These are phyloP conservation scores for Talaromyces amestolkiae DNA, from an alignment of 2,329 filamentous ascomycete species.

Conservation along the genomic window DNA sequence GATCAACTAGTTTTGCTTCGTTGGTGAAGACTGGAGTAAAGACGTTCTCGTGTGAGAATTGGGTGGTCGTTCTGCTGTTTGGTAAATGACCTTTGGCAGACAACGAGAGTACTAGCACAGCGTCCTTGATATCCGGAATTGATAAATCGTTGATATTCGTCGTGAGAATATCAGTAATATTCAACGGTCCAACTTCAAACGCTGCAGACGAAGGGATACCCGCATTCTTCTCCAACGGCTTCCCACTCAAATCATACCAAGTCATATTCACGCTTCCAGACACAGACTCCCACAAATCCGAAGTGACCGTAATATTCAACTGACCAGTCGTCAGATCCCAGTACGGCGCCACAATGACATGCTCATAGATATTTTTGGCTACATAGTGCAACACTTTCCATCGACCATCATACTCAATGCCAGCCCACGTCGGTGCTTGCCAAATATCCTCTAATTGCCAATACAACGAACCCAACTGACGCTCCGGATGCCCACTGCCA, in stretches of 20 bases:
- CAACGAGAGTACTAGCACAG: conserved; percentile 47
- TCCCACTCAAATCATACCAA: conserved; percentile 55
- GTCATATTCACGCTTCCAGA: conserved; percentile 48
- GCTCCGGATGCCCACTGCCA: conserved; percentile 56
- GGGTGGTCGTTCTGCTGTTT: conserved; percentile 37
- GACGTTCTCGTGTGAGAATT: conserved; percentile 52
- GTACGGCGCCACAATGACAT: conserved; percentile 59
- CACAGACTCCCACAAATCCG: conserved; percentile 55
- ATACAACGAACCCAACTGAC: conserved; percentile 60
- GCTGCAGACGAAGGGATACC: conserved; percentile 32
- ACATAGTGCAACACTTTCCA: conserved; percentile 63
- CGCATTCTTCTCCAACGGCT: conserved; percentile 37
- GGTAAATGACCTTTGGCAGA: conserved; percentile 47
- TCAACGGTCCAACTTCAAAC: conserved; percentile 52
- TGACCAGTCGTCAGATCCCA: conserved; percentile 52
- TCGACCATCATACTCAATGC: conserved; percentile 61
- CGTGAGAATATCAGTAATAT: conserved; percentile 50
- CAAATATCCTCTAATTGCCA: conserved; percentile 67
- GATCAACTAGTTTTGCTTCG: conserved; percentile 49
- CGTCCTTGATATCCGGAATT: conserved; percentile 34
- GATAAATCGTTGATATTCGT: conserved; percentile 40
- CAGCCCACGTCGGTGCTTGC: conserved; percentile 64
- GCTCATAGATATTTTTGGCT: conserved; percentile 57
- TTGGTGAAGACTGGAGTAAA: conserved; percentile 51
- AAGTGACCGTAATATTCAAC: conserved; percentile 56